Conservation (phyloP, 192 early-diverging fungal species). For the Gaertneriomyces semiglobifer region DNA sequence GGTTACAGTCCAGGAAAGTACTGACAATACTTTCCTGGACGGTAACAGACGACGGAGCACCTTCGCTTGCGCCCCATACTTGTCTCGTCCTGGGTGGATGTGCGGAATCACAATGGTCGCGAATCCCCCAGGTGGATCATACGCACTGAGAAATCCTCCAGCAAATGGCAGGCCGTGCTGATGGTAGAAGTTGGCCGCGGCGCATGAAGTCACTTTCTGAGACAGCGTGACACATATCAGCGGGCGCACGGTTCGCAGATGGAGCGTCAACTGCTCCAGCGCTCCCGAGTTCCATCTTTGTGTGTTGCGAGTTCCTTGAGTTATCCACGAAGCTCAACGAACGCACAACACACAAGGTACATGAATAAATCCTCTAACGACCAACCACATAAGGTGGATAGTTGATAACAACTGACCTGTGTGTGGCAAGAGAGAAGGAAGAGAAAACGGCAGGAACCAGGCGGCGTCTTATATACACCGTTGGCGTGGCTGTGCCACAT, state of each 20-base stretch:
- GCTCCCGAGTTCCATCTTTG: not conserved
- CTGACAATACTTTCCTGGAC: no score
- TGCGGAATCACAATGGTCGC: constrained; percentile 16
- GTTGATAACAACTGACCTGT: no score
- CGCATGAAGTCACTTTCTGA: not conserved
- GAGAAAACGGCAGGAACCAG: no score
- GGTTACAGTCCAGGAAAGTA: no score
- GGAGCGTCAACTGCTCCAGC: constrained; percentile 4
- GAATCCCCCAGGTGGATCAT: constrained; percentile 6
- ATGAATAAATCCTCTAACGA: no score
- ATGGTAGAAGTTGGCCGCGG: constrained; percentile 16
- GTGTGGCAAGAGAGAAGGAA: no score
- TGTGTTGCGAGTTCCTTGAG: not conserved
- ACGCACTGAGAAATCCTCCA: not conserved
- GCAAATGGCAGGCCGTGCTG: not conserved
- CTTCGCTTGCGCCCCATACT: constrained; percentile 8
- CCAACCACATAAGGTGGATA: no score
- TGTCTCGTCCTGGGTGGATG: constrained; percentile 14
- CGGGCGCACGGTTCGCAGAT: not conserved
- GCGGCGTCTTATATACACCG: no score
- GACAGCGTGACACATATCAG: constrained; percentile 6
- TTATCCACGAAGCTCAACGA: no score
- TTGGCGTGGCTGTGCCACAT: no score
- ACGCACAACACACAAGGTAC: no score
- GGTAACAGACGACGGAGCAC: constrained; percentile 3